A percentile compares a stretch with the other conserved stretches of the same genome.
These are phyloP conservation scores for Eleusine indica DNA, from an alignment of 176 grass and related monocot species.

Conservation along the genomic window DNA sequence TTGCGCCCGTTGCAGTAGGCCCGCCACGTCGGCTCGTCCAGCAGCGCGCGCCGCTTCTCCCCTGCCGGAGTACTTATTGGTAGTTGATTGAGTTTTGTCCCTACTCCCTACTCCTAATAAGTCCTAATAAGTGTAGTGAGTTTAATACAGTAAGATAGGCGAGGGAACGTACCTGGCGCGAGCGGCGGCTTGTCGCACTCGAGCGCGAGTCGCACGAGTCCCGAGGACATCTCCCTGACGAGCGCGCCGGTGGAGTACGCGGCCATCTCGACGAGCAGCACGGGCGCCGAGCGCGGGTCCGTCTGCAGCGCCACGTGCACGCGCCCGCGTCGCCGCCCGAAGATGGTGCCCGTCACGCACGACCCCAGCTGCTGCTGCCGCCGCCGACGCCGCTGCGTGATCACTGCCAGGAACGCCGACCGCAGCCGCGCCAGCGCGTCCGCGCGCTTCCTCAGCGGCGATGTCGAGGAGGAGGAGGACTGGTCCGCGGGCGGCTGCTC, in stretches of 20 bases:
- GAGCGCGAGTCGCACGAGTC: constrained; percentile 87
- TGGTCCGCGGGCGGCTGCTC: constrained; percentile 32
- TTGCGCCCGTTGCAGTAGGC: constrained; percentile 92
- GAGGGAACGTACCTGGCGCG: constrained; percentile 36
- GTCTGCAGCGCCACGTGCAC: constrained; percentile 86
- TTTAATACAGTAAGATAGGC: no score
- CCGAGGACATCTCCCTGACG: constrained; percentile 95
- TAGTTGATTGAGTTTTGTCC: no score
- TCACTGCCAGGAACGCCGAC: constrained; percentile 61
- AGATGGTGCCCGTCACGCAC: constrained; percentile 90
- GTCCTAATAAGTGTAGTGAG: no score
- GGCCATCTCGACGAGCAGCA: constrained; percentile 81
- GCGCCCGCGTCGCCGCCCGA: constrained; percentile 71
- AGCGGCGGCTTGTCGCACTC: constrained; percentile 61
- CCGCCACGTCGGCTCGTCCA: constrained; percentile 82
- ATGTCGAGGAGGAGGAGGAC: neutral
- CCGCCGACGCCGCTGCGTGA: constrained; percentile 51
- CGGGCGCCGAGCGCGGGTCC: constrained; percentile 68
- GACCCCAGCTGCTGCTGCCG: constrained; percentile 52
- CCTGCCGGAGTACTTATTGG: constrained; percentile 1
- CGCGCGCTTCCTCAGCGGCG: constrained; percentile 49
- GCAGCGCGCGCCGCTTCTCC: constrained; percentile 47
- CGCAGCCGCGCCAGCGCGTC: constrained; percentile 64
- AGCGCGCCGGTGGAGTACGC: constrained; percentile 76
- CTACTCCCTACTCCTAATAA: no score